A percentile compares a stretch with the other conserved stretches of the same genome.
phyloP scores from a whole-genome alignment of 768 basidiomycete genomes.

The Kwoniella bestiolae region DNA sequence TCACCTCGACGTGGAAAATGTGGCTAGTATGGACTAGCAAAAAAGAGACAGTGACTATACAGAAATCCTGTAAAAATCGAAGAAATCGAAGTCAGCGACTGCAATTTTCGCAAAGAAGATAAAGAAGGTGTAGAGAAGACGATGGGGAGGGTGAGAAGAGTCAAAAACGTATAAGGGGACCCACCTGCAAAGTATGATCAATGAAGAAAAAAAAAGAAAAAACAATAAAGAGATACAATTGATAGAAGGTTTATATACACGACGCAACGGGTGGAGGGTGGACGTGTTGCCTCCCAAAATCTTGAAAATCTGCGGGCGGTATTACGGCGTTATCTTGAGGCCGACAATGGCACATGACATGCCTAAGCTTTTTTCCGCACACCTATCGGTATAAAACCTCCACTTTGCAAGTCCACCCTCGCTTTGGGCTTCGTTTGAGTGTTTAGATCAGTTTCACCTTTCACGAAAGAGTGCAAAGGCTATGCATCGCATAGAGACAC shows the following conservation, averaged over 20 bases:
- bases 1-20: conserved; percentile 56
- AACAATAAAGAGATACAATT: background rate
- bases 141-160: conserved; percentile 10
- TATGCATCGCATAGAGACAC: too few relatives aligned
- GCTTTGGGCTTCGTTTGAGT: background rate
- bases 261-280: background rate
- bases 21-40: conserved; percentile 56
- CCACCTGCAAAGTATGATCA: conserved; percentile 33
- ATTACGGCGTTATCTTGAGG: conserved; percentile 14
- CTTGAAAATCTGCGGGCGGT: conserved; percentile 10
- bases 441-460: background rate
- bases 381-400: background rate
- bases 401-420: background rate
- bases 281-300: conserved; percentile 10
- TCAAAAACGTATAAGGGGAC: conserved; percentile 6
- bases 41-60: conserved; percentile 55
- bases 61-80: conserved; percentile 46
- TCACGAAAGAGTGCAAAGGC: background rate
- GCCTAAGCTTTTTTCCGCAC: background rate
- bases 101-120: background rate
- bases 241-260: conserved; percentile 10
- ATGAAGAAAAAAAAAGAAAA: conserved; percentile 18
- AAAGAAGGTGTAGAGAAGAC: conserved; percentile 4
- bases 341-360: conserved; percentile 14
- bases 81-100: conserved; percentile 17